Base-by-base conservation (phyloP, 208 protist species). In the Trypanosoma brucei region DNA sequence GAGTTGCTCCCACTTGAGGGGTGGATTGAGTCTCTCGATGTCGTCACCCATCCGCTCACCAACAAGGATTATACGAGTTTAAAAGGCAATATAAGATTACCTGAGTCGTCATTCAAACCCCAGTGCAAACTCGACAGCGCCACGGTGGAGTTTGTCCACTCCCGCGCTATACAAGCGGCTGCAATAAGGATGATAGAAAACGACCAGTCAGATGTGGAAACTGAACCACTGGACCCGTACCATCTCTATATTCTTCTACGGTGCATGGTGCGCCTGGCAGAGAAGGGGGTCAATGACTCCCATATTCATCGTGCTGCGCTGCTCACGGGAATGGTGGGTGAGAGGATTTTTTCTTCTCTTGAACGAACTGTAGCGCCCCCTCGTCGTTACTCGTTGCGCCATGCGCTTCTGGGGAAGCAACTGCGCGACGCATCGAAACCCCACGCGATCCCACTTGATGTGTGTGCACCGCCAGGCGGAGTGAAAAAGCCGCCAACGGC, bases 401-500 rank as follows among this genome's bases (percentile, higher is more conserved):
- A 53, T 36, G 53, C 62, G 13, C 46, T 68, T 22, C 45, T 61
- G 3, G 55, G 62, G 0, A 61, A 57, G n/a, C 4, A 22, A 37
- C 0, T 31, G 14, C 53, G 42, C 1, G 51, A 22, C 22, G 33
- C 1, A 9, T 1, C 4, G 5, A 3, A 14, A 30, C 38, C 51
- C 36, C 9, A 33, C 38, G 44, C 77, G 3, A 48, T 81, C 0
- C 45, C 48, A 31, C 45, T 88, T 22, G 78, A 88, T 54, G 50
- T 35, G 1, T 76, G 76, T n/a, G 57, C 53, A 30, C 53, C 75
- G 2, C 78, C 82, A 14, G 65, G 60, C 37, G 82, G 78, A 1
- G 63, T 84, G 40, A 71, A 73, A 66, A 6, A 30, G 1, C 72
- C 78, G 3, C 68, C 55, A n/a, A 88, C 76, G 8, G 76, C 72